These are phyloP conservation scores for Raddia guianensis DNA, from an alignment of 176 grass and related monocot species.

Conservation along the genomic window DNA sequence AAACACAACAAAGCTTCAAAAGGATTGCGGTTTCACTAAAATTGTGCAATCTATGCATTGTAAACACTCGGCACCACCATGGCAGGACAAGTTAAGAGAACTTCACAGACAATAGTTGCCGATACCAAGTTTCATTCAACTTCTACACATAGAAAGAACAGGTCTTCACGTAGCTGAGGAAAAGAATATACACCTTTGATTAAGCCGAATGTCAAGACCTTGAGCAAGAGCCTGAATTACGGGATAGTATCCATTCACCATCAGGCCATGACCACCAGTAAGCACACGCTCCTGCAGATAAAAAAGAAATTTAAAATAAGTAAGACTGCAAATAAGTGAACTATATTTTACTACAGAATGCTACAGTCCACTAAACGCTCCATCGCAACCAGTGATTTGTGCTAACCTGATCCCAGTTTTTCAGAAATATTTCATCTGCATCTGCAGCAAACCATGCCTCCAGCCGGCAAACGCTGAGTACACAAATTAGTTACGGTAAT, in stretches of 20 bases:
- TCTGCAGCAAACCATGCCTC: constrained; percentile 99
- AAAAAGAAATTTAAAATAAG: not conserved
- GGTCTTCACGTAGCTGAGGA: not conserved
- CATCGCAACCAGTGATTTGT: not conserved
- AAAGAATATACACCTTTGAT: constrained; percentile 62
- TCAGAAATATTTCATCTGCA: constrained; percentile 84
- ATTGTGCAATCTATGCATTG: not conserved
- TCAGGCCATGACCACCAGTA: constrained; percentile 96
- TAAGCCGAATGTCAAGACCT: constrained; percentile 76
- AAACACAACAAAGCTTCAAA: not conserved
- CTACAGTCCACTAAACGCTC: not conserved
- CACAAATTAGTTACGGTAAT: no score
- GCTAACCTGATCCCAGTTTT: constrained; percentile 96
- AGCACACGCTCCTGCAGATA: constrained; percentile 79
- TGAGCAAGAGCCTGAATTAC: constrained; percentile 85
- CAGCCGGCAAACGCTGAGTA: constrained; percentile 75
- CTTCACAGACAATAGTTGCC: not conserved
- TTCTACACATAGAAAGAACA: not conserved
- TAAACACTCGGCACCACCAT: not conserved
- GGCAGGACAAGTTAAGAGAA: not conserved
- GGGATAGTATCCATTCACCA: constrained; percentile 94
- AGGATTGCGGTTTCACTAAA: not conserved
- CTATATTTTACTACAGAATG: not conserved
- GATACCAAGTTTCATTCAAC: not conserved
- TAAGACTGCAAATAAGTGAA: not conserved